A percentile compares a stretch with the other conserved stretches of the same genome.
Evolutionary conservation across 257 asterid species (phyloP).

Genomic region (Primulina eburnea): DNA sequence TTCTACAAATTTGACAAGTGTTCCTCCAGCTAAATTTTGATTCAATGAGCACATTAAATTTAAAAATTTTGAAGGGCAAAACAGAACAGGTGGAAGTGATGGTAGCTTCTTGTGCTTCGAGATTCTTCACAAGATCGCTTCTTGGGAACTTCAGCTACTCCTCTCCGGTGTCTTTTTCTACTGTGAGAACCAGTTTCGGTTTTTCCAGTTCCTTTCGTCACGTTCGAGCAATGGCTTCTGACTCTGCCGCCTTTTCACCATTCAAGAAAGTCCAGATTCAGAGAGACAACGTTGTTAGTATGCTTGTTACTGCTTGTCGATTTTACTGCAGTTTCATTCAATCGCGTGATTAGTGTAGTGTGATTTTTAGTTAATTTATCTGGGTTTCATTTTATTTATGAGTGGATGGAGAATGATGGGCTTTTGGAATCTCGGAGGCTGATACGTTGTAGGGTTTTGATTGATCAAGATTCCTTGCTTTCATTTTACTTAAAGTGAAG

Average conservation of each 20-base stretch:
- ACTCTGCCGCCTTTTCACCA: slow-evolving; percentile 51
- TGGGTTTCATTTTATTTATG: too few species aligned
- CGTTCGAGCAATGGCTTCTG: slow-evolving; percentile 76
- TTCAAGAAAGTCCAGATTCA: slow-evolving; percentile 84
- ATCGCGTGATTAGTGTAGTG: background rate
- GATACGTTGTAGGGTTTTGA: background rate
- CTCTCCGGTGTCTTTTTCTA: slow-evolving; percentile 23
- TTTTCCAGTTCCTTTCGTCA: slow-evolving; percentile 30
- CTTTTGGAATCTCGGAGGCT: background rate
- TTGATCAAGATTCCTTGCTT: slow-evolving; percentile 9
- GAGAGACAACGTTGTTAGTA: slow-evolving; percentile 61
- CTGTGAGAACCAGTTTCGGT: slow-evolving; percentile 22
- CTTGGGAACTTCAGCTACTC: slow-evolving; percentile 5
- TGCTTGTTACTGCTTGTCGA: background rate
- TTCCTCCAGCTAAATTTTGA: too few species aligned
- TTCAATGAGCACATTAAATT: too few species aligned
- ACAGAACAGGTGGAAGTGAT: slow-evolving; percentile 15
- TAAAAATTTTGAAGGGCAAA: too few species aligned
- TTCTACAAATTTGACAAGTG: too few species aligned
- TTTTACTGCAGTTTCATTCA: background rate
- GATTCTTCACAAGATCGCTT: slow-evolving; percentile 33
- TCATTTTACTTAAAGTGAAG: background rate
- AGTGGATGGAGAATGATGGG: background rate
- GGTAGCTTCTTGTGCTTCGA: slow-evolving; percentile 25
- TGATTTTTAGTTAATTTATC: background rate